Evolutionary conservation across 352 stramenopile species (phyloP).

Genomic region (Globisporangium spinosum): DNA sequence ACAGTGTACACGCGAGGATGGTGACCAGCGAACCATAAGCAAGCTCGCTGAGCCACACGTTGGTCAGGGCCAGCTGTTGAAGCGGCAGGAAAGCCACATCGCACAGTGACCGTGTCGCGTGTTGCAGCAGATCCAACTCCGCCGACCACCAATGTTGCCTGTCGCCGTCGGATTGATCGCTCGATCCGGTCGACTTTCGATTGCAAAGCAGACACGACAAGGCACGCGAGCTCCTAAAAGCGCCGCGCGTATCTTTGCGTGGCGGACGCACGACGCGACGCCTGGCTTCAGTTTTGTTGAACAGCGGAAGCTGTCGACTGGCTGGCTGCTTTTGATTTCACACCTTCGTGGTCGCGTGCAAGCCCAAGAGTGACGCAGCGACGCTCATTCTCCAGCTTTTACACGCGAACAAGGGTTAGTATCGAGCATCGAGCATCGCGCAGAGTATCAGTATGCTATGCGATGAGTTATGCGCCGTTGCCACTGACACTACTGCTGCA

Average conservation of each 20-base stretch:
- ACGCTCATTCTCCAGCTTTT: background rate
- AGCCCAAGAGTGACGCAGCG: background rate
- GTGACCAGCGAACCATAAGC: background rate
- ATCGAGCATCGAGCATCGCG: background rate
- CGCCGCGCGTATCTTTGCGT: background rate
- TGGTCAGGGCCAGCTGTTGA: background rate
- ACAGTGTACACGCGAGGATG: background rate
- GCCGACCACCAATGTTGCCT: constrained; percentile 3
- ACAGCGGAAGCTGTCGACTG: background rate
- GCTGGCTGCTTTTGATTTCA: background rate
- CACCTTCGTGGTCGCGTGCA: background rate
- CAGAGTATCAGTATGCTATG: background rate
- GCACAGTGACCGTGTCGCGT: background rate
- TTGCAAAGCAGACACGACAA: background rate
- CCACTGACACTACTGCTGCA: background rate
- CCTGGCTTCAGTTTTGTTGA: background rate
- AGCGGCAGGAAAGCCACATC: background rate
- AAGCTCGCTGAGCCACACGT: background rate
- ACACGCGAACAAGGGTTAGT: background rate
- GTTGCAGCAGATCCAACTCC: background rate
- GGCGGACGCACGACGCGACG: too few relatives aligned
- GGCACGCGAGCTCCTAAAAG: background rate
- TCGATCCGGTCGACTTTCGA: background rate
- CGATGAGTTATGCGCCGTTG: background rate
- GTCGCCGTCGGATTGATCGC: background rate